Percentiles rank a stretch among this genome's conserved stretches.
These are phyloP conservation scores for Leccinum sublutescens DNA, from an alignment of 768 basidiomycete species.

Conservation along the genomic window DNA sequence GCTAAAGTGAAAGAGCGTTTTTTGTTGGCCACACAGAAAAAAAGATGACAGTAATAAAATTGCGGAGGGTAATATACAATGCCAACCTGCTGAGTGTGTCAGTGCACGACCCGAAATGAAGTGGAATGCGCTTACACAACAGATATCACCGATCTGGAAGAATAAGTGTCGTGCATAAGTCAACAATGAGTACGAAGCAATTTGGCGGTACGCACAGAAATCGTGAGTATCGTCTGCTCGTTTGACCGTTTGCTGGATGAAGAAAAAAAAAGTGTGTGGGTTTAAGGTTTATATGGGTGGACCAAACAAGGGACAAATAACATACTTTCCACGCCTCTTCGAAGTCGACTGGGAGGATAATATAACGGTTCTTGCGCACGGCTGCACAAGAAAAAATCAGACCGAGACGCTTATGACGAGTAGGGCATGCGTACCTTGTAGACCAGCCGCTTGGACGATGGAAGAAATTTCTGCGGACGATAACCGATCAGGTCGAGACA, in stretches of 20 bases:
- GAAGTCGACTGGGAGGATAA: slow-evolving; percentile 95
- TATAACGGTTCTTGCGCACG: slow-evolving; percentile 97
- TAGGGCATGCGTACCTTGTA: slow-evolving; percentile 65
- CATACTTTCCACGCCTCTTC: slow-evolving; percentile 99
- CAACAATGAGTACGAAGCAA: neutral
- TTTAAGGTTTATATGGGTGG: slow-evolving; percentile 31
- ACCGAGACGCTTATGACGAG: neutral
- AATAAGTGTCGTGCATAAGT: slow-evolving; percentile 2
- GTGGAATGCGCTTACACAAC: slow-evolving; percentile 38
- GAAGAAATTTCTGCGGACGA: slow-evolving; percentile 95
- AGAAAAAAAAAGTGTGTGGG: slow-evolving; percentile 33
- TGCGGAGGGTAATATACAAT: slow-evolving; percentile 37
- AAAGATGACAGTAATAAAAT: slow-evolving; percentile 22
- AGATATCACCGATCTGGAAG: slow-evolving; percentile 39
- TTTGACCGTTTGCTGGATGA: slow-evolving; percentile 83
- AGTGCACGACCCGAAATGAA: slow-evolving; percentile 20
- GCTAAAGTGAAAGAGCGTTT: slow-evolving; percentile 83
- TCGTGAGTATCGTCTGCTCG: slow-evolving; percentile 94
- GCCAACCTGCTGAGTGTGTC: slow-evolving; percentile 24
- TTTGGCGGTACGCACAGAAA: slow-evolving; percentile 68
- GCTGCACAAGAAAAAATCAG: slow-evolving; percentile 38
- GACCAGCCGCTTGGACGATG: slow-evolving; percentile 94
- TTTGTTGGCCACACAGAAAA: slow-evolving; percentile 10
- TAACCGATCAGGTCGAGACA: slow-evolving; percentile 92
- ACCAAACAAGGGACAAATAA: slow-evolving; percentile 54